phyloP scores from a whole-genome alignment of 2,329 filamentous ascomycete species.

The Cladorrhinum sp. region DNA sequence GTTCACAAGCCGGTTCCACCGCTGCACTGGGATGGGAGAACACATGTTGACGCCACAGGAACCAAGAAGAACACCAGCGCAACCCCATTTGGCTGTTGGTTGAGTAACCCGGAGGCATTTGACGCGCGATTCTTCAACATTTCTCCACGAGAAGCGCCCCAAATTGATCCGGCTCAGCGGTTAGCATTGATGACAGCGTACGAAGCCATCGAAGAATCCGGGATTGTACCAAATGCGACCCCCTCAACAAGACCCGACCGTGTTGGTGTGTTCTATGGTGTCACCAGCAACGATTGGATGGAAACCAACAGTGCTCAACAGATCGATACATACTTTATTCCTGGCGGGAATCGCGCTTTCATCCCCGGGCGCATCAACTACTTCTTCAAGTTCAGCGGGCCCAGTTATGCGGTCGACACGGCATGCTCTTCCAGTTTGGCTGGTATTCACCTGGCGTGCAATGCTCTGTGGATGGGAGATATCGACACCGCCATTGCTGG shows the following conservation, averaged over 20 bases:
- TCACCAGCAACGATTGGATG: constrained; percentile 74
- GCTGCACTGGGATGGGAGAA: constrained; percentile 64
- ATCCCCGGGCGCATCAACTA: constrained; percentile 48
- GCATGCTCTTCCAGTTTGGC: constrained; percentile 31
- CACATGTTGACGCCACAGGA: constrained; percentile 64
- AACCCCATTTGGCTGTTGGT: constrained; percentile 60
- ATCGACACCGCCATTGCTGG: constrained; percentile 31
- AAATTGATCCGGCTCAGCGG: constrained; percentile 74
- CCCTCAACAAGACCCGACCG: constrained; percentile 57
- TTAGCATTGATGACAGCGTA: constrained; percentile 72
- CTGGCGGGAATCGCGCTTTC: constrained; percentile 50
- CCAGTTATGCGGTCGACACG: constrained; percentile 32
- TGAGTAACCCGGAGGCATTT: constrained; percentile 69
- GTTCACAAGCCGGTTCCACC: constrained; percentile 61
- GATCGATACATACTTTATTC: constrained; percentile 54
- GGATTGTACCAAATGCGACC: constrained; percentile 64
- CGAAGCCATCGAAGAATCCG: constrained; percentile 75
- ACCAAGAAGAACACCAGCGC: constrained; percentile 40
- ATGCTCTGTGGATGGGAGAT: constrained; percentile 18
- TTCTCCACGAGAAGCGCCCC: constrained; percentile 71
- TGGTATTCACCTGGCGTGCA: constrained; percentile 31
- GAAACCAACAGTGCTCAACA: constrained; percentile 72
- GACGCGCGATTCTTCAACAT: constrained; percentile 81
- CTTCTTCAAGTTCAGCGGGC: constrained; percentile 15
- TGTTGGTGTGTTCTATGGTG: constrained; percentile 72